These are phyloP conservation scores for Aspergillus eucalypticola DNA, from an alignment of 2,329 filamentous ascomycete species.

Conservation along the genomic window DNA sequence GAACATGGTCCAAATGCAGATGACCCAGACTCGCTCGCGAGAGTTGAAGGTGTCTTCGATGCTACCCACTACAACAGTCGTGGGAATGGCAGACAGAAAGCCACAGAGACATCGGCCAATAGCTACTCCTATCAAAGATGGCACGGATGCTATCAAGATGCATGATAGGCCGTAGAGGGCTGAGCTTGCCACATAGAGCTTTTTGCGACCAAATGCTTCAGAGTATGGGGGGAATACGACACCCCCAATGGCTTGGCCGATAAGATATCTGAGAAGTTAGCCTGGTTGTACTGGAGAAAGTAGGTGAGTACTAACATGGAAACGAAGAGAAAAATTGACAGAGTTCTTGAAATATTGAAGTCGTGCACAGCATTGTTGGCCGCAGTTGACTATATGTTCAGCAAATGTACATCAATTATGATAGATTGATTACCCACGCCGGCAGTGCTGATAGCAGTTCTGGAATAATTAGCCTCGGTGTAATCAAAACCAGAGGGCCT, in stretches of 20 bases:
- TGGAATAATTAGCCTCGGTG: slow-evolving; percentile 15
- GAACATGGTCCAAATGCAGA: slow-evolving; percentile 48
- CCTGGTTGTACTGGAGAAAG: neutral
- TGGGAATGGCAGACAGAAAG: slow-evolving; percentile 50
- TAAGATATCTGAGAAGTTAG: slow-evolving; percentile 30
- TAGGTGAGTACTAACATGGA: slow-evolving; percentile 10
- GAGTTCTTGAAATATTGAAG: slow-evolving; percentile 26
- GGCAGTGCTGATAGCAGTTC: slow-evolving; percentile 38
- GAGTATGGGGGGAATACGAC: slow-evolving; percentile 41
- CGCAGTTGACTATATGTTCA: slow-evolving; percentile 29
- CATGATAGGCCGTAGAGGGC: slow-evolving; percentile 33
- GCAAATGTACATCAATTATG: neutral
- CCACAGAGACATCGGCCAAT: slow-evolving; percentile 48
- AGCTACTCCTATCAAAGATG: slow-evolving; percentile 39
- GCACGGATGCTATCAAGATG: slow-evolving; percentile 42
- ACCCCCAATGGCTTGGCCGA: slow-evolving; percentile 36
- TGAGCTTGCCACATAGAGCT: slow-evolving; percentile 36
- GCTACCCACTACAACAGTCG: slow-evolving; percentile 50
- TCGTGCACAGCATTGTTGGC: slow-evolving; percentile 30
- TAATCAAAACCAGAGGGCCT: neutral
- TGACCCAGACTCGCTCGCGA: slow-evolving; percentile 48
- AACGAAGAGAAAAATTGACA: slow-evolving; percentile 36
- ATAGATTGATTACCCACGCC: slow-evolving; percentile 27
- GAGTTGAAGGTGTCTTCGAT: slow-evolving; percentile 54
- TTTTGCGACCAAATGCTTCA: slow-evolving; percentile 42